Evolutionary conservation across 2,329 filamentous ascomycete genomes (phyloP), one percentile per base, ranked within the genome.

Genomic region (Xylariaceae sp.): DNA sequence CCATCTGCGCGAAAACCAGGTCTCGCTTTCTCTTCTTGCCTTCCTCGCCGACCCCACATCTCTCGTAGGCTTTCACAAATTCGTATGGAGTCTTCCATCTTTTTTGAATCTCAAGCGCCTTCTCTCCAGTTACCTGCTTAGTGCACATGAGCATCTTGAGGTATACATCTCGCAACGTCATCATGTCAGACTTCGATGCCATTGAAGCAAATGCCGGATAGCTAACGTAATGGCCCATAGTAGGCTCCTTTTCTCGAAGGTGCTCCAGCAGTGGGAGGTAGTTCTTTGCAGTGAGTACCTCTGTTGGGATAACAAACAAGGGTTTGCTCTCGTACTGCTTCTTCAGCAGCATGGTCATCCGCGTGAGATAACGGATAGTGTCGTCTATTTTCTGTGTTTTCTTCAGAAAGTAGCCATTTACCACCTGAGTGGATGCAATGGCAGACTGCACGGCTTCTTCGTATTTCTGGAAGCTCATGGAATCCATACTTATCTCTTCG

Each of bases 121-220:
- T 90, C 62, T 92, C 89, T 3, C 87, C 88, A 1, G 87, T 89
- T 10, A 94, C 77, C 1, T 88, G 88, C 49, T 81, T 81, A 1
- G 83, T 90, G 58, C 87, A 91, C 89, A 94, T 92, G 41, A 94
- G 79, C 89, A 94, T 93, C 71, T 92, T 92, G 21, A 94, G 74
- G 62, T 84, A 93, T 0, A 92, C 71, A 63, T 94, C 90, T 50
- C 88, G 78, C 8, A 93, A 74, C 0, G 88, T 89, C 62, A 91
- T 81, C 53, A 81, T 81, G 46, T 89, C 87, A 0, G 87, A 90
- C 70, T 94, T 94, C 7, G 86, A 89, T 1, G 84, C 84, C 37
- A 93, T 73, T 1, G 84, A 85, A 0, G 86, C 83, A 67, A 93
- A 92, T 0, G 86, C 86, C 0, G 80, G 74, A 62, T 91, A 92